Conservation (phyloP, 1,284 basidiomycete genomes). For the Dichomitus squalens region DNA sequence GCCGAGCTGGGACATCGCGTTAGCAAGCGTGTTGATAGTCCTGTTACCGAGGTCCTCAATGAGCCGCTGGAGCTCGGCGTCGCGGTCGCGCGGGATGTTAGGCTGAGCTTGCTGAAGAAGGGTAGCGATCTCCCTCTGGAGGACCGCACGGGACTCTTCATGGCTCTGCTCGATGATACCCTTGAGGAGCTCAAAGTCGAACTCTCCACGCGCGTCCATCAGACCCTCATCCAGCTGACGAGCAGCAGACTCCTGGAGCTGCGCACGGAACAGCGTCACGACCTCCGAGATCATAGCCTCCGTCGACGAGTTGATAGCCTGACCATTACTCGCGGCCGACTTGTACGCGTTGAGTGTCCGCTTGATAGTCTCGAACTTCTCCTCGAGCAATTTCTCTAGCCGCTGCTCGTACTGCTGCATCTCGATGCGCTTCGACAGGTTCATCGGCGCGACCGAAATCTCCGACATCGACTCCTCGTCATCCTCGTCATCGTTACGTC, state of each 20-base stretch:
- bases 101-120: slow-evolving; percentile 39
- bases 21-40: slow-evolving; percentile 58
- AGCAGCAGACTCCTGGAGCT: slow-evolving; percentile 63
- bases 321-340: slow-evolving; percentile 9
- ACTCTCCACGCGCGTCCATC: slow-evolving; percentile 71
- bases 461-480: slow-evolving; percentile 40
- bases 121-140: slow-evolving; percentile 60
- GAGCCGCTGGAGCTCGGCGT: slow-evolving; percentile 32
- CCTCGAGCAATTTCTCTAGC: slow-evolving; percentile 62
- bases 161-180: slow-evolving; percentile 71
- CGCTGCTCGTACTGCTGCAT: slow-evolving; percentile 60
- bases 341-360: slow-evolving; percentile 27
- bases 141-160: slow-evolving; percentile 53
- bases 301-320: slow-evolving; percentile 44
- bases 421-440: slow-evolving; percentile 59
- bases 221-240: slow-evolving; percentile 63
- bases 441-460: slow-evolving; percentile 47
- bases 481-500: slow-evolving; percentile 36
- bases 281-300: slow-evolving; percentile 68
- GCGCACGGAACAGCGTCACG: slow-evolving; percentile 64
- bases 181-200: slow-evolving; percentile 76
- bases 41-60: slow-evolving; percentile 60
- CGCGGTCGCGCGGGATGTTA: slow-evolving; percentile 18
- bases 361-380: slow-evolving; percentile 59
- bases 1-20: slow-evolving; percentile 61